phyloP scores from a whole-genome alignment of 371 early-diverging fungal genomes.

The Coemansia sp. region DNA sequence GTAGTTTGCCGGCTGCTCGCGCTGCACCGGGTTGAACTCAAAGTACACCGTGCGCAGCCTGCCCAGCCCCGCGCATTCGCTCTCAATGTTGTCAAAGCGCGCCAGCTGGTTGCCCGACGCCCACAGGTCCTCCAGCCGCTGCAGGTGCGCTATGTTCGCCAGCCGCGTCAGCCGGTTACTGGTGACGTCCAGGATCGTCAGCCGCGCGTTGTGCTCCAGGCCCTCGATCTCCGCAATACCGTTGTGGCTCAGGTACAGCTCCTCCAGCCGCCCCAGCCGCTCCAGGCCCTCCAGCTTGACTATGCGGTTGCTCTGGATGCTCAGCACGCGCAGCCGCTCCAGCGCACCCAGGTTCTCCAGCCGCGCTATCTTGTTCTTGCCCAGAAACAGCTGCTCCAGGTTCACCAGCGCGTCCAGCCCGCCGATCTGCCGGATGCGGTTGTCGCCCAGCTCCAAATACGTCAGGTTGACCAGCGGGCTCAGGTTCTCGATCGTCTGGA shows the following conservation, averaged over 20 bases:
- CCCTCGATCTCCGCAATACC: slow-evolving; percentile 76
- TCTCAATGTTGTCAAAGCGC: slow-evolving; percentile 76
- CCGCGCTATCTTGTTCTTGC: slow-evolving; percentile 93
- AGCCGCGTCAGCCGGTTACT: slow-evolving; percentile 79
- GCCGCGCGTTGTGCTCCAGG: slow-evolving; percentile 70
- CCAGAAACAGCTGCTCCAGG: slow-evolving; percentile 89
- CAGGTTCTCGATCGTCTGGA: slow-evolving; percentile 75
- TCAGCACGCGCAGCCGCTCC: slow-evolving; percentile 71
- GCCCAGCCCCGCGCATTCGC: slow-evolving; percentile 63
- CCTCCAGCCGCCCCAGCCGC: slow-evolving; percentile 69
- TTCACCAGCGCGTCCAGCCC: slow-evolving; percentile 76
- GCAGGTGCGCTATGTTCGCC: slow-evolving; percentile 72
- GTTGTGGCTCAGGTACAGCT: slow-evolving; percentile 89
- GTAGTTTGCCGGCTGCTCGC: slow-evolving; percentile 73
- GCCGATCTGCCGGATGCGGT: slow-evolving; percentile 86
- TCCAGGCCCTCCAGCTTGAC: slow-evolving; percentile 75
- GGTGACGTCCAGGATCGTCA: slow-evolving; percentile 75
- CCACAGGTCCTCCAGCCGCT: slow-evolving; percentile 87
- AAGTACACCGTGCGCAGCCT: slow-evolving; percentile 85
- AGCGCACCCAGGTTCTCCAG: slow-evolving; percentile 56
- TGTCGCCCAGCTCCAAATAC: slow-evolving; percentile 93
- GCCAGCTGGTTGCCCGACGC: slow-evolving; percentile 79
- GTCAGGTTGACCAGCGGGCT: slow-evolving; percentile 63
- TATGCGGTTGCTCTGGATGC: slow-evolving; percentile 87
- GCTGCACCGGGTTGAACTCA: slow-evolving; percentile 93